Evolutionary conservation across 1,139 yeast genomes (phyloP), one percentile per base, ranked within the genome.

Genomic region (Groenewaldozyma sp.): DNA sequence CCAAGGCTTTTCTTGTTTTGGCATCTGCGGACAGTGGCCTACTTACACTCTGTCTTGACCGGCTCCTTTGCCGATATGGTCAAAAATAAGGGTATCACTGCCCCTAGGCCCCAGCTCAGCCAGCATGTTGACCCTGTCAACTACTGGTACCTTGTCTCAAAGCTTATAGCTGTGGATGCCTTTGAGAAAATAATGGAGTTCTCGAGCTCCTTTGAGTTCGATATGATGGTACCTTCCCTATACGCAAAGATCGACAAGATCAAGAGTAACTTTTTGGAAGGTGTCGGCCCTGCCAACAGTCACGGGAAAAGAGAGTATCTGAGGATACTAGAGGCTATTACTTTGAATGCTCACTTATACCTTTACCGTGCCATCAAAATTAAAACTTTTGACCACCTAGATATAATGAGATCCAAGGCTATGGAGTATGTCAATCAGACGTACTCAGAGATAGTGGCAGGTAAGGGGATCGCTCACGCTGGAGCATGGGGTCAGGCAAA

Each of bases 1-100:
- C 33, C 16, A 29, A 35, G 31, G n/a, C 17, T 35, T n/a, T 28
- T 35, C 24, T 21, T 40, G 7, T 45, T 42, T 24, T 45, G 48
- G 48, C 45, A 42, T 34, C 26, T 40, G 9, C 44, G 41, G 34
- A 33, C 44, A 3, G 42, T 42, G 11, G 19, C 39, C n/a, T 44
- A 39, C 31, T 31, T 34, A n/a, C 44, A 41, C 27, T 37, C 42
- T 5, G 24, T 38, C 4, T 41, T 39, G 28, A 29, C 39, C 34
- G 31, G 36, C 24, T 32, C 26, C 19, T 28, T 31, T 4, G 18
- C 33, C 4, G 41, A 37, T 17, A 34, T 39, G 17, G 19, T 40
- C 11, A 34, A 37, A 7, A 3, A 34, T 19, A 19, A 32, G 18
- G 31, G 31, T 28, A 38, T 44, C 24, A 31, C 42, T 18, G 35